phyloP scores from a whole-genome alignment of 352 stramenopile genomes.

The Phytopythium oedochilum region DNA sequence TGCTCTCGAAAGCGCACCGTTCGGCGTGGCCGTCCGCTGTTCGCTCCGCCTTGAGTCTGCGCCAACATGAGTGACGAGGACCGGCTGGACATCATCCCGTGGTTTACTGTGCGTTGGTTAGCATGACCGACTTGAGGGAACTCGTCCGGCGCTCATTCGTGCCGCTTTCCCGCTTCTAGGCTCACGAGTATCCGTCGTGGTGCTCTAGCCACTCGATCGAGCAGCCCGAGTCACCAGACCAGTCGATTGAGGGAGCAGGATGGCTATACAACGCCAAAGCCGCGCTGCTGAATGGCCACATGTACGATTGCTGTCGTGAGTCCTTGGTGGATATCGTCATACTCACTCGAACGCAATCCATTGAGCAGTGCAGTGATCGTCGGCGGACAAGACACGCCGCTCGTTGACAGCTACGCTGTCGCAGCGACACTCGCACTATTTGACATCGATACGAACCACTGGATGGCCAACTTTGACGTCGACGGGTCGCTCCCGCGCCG shows the following conservation, averaged over 20 bases:
- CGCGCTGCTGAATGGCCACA: slow-evolving; percentile 33
- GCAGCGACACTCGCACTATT: slow-evolving; percentile 53
- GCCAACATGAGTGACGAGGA: slow-evolving; percentile 6
- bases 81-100: background rate
- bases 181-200: slow-evolving; percentile 38
- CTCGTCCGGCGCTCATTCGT: background rate
- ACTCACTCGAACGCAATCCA: background rate
- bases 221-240: background rate
- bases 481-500: slow-evolving; percentile 40
- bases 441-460: slow-evolving; percentile 36
- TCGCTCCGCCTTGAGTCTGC: no score
- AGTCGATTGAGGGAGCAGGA: background rate
- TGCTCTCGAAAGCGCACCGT: background rate
- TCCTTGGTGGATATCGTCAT: no score
- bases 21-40: no score
- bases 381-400: slow-evolving; percentile 36
- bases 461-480: slow-evolving; percentile 57
- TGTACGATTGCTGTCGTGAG: slow-evolving; percentile 28
- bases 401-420: slow-evolving; percentile 14
- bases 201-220: slow-evolving; percentile 2
- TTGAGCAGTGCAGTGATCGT: slow-evolving; percentile 47
- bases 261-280: slow-evolving; percentile 10
- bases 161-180: slow-evolving; percentile 12
- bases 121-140: background rate
- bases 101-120: slow-evolving; percentile 5